Evolutionary conservation across 805 yeast species (phyloP).

Genomic region (Candida insectalens): DNA sequence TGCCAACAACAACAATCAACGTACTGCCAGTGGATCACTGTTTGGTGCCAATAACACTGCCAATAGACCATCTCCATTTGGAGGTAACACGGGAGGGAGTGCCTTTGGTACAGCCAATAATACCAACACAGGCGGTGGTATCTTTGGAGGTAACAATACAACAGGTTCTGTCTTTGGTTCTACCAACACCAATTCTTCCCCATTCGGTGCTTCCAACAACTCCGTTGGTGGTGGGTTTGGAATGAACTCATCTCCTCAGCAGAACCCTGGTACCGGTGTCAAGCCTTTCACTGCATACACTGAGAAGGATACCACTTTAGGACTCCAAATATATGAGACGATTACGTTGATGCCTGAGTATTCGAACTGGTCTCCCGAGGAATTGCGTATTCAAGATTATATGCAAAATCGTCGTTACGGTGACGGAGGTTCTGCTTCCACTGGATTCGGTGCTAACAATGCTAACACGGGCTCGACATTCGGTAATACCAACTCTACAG

Average conservation of each 20-base stretch:
- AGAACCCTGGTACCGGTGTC: conserved; percentile 57
- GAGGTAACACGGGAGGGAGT: conserved; percentile 18
- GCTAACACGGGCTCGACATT: conserved; percentile 13
- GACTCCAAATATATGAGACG: conserved; percentile 54
- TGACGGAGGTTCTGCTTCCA: conserved; percentile 20
- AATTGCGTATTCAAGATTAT: conserved; percentile 83
- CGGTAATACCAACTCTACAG: conserved; percentile 17
- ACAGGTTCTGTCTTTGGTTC: conserved; percentile 24
- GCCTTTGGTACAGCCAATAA: conserved; percentile 6
- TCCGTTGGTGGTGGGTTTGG: conserved; percentile 21
- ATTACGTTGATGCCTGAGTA: conserved; percentile 90
- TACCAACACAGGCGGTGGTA: conserved; percentile 5
- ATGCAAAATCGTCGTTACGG: conserved; percentile 60
- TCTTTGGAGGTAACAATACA: conserved; percentile 13
- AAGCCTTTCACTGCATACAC: conserved; percentile 59
- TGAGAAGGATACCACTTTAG: conserved; percentile 63
- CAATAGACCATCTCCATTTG: conserved; percentile 29
- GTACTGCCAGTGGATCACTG: conserved; percentile 6
- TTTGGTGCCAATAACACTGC: conserved; percentile 19
- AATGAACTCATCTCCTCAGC: conserved; percentile 19
- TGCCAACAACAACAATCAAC: conserved; percentile 13
- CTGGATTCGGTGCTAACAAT: conserved; percentile 15
- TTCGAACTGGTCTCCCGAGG: conserved; percentile 72
- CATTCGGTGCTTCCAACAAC: conserved; percentile 29
- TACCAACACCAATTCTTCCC: conserved; percentile 19